Conservation (phyloP, 2,329 filamentous ascomycete genomes). For the Calonectria hawksworthii region DNA sequence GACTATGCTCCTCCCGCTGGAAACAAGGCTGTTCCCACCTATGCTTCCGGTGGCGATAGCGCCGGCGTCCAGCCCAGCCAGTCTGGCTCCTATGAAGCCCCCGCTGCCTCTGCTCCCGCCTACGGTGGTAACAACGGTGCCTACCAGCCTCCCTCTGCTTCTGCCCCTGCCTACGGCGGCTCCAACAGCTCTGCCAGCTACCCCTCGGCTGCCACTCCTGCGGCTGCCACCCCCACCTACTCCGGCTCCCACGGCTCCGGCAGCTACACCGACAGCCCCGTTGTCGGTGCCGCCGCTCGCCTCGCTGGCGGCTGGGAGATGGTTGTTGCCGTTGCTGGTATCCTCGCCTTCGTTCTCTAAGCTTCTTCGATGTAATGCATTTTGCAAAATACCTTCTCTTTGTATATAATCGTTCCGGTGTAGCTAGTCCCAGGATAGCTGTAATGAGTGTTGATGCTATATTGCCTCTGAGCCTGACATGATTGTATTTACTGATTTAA, state of each 20-base stretch:
- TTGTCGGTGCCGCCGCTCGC: neutral
- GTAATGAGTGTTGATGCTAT: neutral
- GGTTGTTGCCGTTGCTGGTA: neutral
- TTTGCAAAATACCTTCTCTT: neutral
- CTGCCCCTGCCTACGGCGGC: neutral
- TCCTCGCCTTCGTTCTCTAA: neutral
- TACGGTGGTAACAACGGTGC: neutral
- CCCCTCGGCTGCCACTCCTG: neutral
- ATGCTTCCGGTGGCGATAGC: neutral
- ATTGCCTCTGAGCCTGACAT: neutral
- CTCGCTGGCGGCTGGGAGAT: neutral
- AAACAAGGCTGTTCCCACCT: neutral
- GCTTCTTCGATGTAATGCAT: neutral
- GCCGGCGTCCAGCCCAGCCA: neutral
- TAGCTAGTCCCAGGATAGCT: conserved; percentile 1
- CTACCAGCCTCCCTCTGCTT: neutral
- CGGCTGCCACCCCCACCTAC: neutral
- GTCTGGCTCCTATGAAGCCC: neutral
- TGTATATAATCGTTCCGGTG: neutral
- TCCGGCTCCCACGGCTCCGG: neutral
- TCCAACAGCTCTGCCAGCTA: conserved; percentile 2
- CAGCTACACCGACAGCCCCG: neutral
- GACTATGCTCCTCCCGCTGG: neutral
- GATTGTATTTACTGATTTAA: neutral
- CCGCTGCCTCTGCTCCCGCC: neutral